Base-by-base conservation (phyloP, 306 rosid species). In the Prinsepia uniflora region DNA sequence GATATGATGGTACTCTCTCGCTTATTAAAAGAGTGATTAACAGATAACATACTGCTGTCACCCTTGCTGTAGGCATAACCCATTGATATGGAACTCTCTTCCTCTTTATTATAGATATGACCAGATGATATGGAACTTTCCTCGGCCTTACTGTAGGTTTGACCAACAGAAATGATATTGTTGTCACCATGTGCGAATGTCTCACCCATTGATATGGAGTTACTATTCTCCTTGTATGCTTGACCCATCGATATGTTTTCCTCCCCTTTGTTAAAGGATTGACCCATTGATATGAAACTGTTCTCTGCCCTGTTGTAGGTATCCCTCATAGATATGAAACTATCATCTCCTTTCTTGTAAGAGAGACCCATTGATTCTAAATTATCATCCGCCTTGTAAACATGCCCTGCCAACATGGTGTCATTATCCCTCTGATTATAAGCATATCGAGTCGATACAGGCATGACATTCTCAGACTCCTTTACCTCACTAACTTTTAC, bases 1-100 rank as follows among this genome's bases (percentile, higher is more conserved):
- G 91, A 90, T 79, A 90, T 90, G 73, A 87, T 87, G 53, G 86
- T 87, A 82, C 89, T 82, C 81, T 86, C 89, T 46, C 91, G 89
- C 65, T 79, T 86, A 46, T 64, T 79, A 72, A 78, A 84, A 49
- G 91, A 73, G 55, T 67, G 81, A 63, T 85, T 73, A 76, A 79
- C 57, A 17, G 80, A 76, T 53, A 79, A 59, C 60, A 71, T 59
- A 75, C 44, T 74, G 63, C 67, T 84, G 67, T 72, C 83, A 30
- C 66, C 80, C 41, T 77, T 73, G 67, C 48, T 67, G 70, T 76
- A 73, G 70, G 73, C 14, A 45, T 78, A 78, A 67, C 74, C 74
- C 41, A 82, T 13, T 9, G 86, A 74, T 59, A 74, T 6, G 47
- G 70, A 50, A 65, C 68, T 73, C 64, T 79, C 82, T 20, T 78